phyloP scores from a whole-genome alignment of 164 flowering plant genomes.

The Vitis riparia region DNA sequence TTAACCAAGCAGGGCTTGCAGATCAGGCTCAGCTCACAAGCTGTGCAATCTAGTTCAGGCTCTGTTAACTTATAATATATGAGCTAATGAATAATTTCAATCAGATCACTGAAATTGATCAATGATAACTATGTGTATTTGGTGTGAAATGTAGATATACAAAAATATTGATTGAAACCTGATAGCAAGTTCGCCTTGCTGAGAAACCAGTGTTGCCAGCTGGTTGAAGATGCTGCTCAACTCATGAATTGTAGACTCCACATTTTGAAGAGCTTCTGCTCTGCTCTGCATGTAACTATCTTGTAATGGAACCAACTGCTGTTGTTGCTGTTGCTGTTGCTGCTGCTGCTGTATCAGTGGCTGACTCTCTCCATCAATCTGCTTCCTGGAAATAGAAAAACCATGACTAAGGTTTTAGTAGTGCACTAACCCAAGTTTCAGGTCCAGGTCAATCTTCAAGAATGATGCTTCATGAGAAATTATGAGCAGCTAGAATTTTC shows the following conservation, averaged over 20 bases:
- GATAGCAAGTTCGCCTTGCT: conserved; percentile 98
- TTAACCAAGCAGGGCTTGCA: too few species aligned
- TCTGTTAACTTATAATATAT: too few species aligned
- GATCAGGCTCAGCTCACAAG: too few species aligned
- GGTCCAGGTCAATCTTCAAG: too few species aligned
- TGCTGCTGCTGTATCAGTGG: conserved; percentile 64
- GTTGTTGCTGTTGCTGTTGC: conserved; percentile 56
- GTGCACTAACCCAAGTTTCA: too few species aligned
- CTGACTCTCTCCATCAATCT: conserved; percentile 63
- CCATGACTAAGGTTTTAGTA: neutral
- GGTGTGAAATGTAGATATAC: neutral
- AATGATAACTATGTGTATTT: too few species aligned
- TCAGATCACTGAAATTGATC: too few species aligned
- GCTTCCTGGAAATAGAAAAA: conserved; percentile 50
- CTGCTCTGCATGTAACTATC: conserved; percentile 98
- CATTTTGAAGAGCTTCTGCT: conserved; percentile 98
- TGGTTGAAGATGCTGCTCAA: conserved; percentile 86
- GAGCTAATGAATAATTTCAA: too few species aligned
- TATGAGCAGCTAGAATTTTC: neutral
- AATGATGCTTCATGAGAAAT: too few species aligned
- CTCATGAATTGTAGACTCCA: conserved; percentile 95
- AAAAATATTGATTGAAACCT: conserved; percentile 43
- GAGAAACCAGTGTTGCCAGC: conserved; percentile 94
- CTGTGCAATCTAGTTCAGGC: too few species aligned
- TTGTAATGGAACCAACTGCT: conserved; percentile 84